phyloP scores from a whole-genome alignment of 2,329 filamentous ascomycete genomes.

The Colletotrichum spinosum region DNA sequence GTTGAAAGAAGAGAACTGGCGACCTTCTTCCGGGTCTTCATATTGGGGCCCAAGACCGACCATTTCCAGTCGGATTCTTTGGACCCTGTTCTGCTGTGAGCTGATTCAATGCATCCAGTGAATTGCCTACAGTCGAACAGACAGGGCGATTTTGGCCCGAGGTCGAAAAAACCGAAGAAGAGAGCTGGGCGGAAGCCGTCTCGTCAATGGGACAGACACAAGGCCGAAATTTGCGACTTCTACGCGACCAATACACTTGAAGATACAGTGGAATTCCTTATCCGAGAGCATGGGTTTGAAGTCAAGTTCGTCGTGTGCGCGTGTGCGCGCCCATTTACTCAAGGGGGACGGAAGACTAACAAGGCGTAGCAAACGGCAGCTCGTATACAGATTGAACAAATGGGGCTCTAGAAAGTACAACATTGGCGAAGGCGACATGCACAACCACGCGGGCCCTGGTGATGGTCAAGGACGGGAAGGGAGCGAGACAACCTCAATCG shows the following conservation, averaged over 20 bases:
- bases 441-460: not conserved
- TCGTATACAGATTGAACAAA: slow-evolving; percentile 45
- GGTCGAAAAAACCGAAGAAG: not conserved
- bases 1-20: too few species aligned
- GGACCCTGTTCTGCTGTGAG: too few species aligned
- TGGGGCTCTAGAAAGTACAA: slow-evolving; percentile 45
- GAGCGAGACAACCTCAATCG: too few species aligned
- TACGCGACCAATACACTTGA: slow-evolving; percentile 10
- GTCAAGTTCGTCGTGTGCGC: not conserved
- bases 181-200: not conserved
- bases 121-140: too few species aligned
- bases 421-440: not conserved
- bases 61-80: too few species aligned
- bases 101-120: too few species aligned
- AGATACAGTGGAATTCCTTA: not conserved
- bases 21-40: too few species aligned
- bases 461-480: not conserved
- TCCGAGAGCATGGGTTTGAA: not conserved
- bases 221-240: not conserved
- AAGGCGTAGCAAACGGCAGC: slow-evolving; percentile 44
- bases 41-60: too few species aligned
- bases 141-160: too few species aligned
- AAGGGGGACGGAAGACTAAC: not conserved
- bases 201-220: not conserved
- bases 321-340: too few species aligned